Evolutionary conservation across 257 asterid genomes (phyloP).

Genomic region (Solanum dulcamara): DNA sequence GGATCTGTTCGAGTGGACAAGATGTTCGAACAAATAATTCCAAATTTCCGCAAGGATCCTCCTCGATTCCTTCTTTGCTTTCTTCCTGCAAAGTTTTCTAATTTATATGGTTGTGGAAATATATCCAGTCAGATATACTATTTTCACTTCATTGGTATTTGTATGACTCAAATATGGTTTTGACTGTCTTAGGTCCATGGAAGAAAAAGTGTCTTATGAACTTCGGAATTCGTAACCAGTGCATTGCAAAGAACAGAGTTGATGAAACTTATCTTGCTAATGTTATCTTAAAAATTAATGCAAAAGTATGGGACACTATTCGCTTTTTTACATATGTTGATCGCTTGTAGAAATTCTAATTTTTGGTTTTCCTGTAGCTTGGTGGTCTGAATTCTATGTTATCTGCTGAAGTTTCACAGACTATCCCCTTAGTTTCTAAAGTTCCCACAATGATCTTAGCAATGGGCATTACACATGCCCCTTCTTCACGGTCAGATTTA

Average conservation of each 20-base stretch:
- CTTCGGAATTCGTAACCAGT: slow-evolving; percentile 35
- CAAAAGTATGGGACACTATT: slow-evolving; percentile 10
- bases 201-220: slow-evolving; percentile 30
- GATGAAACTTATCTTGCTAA: slow-evolving; percentile 28
- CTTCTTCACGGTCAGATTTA: slow-evolving; percentile 15
- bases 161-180: not conserved
- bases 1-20: slow-evolving; percentile 31
- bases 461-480: slow-evolving; percentile 18
- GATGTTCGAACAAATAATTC: slow-evolving; percentile 24
- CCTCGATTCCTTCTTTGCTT: slow-evolving; percentile 35
- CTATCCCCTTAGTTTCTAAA: slow-evolving; percentile 24
- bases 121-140: not conserved
- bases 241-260: slow-evolving; percentile 21
- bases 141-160: not conserved
- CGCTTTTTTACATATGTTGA: not conserved
- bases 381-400: slow-evolving; percentile 35
- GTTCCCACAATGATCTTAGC: slow-evolving; percentile 41
- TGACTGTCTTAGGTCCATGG: slow-evolving; percentile 28
- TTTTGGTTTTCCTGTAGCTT: slow-evolving; percentile 11
- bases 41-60: slow-evolving; percentile 22
- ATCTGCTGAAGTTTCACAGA: slow-evolving; percentile 16
- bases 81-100: slow-evolving; percentile 25
- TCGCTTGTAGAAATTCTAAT: not conserved
- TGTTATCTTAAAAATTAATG: slow-evolving; percentile 33
- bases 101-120: slow-evolving; percentile 25